phyloP scores from a whole-genome alignment of 768 basidiomycete genomes.

The Lactarius sp. region DNA sequence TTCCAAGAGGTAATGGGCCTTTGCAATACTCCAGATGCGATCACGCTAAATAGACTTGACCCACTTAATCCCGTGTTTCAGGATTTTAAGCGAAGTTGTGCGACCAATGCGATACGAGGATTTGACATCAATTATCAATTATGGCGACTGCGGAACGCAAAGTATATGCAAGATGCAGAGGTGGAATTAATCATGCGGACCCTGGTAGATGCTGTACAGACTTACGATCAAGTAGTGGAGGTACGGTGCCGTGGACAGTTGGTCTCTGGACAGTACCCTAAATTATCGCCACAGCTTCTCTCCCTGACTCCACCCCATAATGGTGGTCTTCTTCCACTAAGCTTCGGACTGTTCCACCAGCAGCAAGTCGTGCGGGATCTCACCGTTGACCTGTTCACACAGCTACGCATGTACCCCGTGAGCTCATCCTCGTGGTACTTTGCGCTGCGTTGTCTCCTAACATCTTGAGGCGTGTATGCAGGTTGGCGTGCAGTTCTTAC shows the following conservation, averaged over 20 bases:
- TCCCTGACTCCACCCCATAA: slow-evolving; percentile 67
- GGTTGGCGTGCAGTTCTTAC: slow-evolving; percentile 76
- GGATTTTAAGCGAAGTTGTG: slow-evolving; percentile 61
- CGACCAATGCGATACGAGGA: slow-evolving; percentile 59
- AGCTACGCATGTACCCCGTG: slow-evolving; percentile 72
- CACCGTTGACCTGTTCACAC: slow-evolving; percentile 81
- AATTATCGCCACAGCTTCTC: slow-evolving; percentile 54
- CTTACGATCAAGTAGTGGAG: slow-evolving; percentile 88
- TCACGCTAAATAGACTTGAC: neutral
- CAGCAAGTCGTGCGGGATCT: slow-evolving; percentile 67
- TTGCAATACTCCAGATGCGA: neutral
- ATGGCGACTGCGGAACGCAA: slow-evolving; percentile 69
- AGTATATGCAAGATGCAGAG: slow-evolving; percentile 68
- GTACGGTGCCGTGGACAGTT: slow-evolving; percentile 38
- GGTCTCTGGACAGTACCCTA: neutral
- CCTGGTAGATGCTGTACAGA: slow-evolving; percentile 63
- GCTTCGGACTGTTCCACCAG: slow-evolving; percentile 90
- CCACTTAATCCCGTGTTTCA: slow-evolving; percentile 31
- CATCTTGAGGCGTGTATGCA: slow-evolving; percentile 29
- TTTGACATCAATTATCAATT: slow-evolving; percentile 88
- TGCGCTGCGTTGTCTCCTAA: slow-evolving; percentile 5
- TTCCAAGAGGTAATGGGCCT: slow-evolving; percentile 50
- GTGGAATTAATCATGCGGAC: slow-evolving; percentile 68
- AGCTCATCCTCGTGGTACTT: slow-evolving; percentile 29
- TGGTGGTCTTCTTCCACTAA: slow-evolving; percentile 80